Base-by-base conservation (phyloP, 306 rosid genomes). In the Prinsepia uniflora region DNA sequence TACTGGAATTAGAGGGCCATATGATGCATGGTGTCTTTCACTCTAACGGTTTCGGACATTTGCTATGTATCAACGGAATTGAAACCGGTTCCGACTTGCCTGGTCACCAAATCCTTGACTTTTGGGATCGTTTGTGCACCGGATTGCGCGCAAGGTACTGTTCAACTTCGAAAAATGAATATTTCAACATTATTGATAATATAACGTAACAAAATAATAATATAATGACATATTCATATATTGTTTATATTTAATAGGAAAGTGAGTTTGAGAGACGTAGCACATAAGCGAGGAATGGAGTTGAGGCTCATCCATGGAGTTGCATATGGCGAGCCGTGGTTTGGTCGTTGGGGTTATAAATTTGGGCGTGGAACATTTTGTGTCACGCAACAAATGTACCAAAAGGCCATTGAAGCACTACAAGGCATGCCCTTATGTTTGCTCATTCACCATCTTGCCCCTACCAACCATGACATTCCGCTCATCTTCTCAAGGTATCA, bases 31-130 rank as follows among this genome's bases (percentile, higher is more conserved):
- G 90, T 72, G 92, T 88, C 53, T 81, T 92, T 81, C 98, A 92
- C 79, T 87, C 95, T 57, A 92, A 92, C 70, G 96, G 98, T 17
- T 86, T 86, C 65, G 93, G 98, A 5, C 96, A 92, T 85, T 90
- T 92, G 90, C 82, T 88, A 6, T 82, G 84, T 62, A 78, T 85
- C 57, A 90, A 90, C 81, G 97, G 98, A 4, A 67, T 86, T 13
- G 98, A 88, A 88, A 86, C 66, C 34, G 91, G 96, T 17, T 90
- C 91, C 0, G 79, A 78, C 80, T 83, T 89, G 77, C 67, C 89
- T 64, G 97, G 98, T 0, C 74, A 75, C 15, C 85, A 79, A n/a
- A 78, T 87, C 62, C 74, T 88, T 83, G 90, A 87, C 8, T 83
- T 93, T 70, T 93, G 97, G 97, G 91, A 93, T 24, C 90, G 97